Evolutionary conservation across 768 basidiomycete genomes (phyloP).

Genomic region (Pleurotus sapidus): DNA sequence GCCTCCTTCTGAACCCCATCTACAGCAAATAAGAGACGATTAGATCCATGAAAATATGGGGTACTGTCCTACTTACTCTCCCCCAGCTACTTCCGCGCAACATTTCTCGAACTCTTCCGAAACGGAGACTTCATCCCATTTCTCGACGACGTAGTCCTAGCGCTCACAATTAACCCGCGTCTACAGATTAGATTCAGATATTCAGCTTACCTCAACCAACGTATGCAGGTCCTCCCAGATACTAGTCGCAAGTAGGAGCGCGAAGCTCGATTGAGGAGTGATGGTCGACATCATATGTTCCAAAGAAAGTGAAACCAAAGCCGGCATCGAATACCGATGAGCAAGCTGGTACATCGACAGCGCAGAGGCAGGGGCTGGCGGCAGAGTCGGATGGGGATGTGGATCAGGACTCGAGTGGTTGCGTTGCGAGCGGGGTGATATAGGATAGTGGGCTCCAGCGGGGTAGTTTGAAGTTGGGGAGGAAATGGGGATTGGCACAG

Average conservation of each 20-base stretch:
- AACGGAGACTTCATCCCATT: conserved; percentile 67
- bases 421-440: conserved; percentile 44
- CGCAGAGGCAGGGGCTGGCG: conserved; percentile 66
- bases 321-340: conserved; percentile 70
- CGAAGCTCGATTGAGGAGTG: conserved; percentile 63
- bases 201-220: conserved; percentile 52
- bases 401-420: conserved; percentile 53
- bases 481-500: conserved; percentile 36
- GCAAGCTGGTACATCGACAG: conserved; percentile 75
- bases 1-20: conserved; percentile 72
- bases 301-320: conserved; percentile 61
- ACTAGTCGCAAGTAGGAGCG: conserved; percentile 63
- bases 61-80: conserved; percentile 51
- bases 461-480: conserved; percentile 29
- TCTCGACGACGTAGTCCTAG: conserved; percentile 74
- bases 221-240: conserved; percentile 63
- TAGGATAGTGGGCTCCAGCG: conserved; percentile 39
- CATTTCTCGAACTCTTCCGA: conserved; percentile 66
- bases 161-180: conserved; percentile 7
- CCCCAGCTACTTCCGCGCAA: conserved; percentile 68
- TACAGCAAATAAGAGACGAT: conserved; percentile 19
- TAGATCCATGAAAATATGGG: neutral
- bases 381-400: conserved; percentile 64
- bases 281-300: conserved; percentile 74
- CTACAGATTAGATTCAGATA: conserved; percentile 4